These are phyloP conservation scores for Meyerozyma elateridarum DNA, from an alignment of 1,139 yeast genomes.

Conservation along the genomic window DNA sequence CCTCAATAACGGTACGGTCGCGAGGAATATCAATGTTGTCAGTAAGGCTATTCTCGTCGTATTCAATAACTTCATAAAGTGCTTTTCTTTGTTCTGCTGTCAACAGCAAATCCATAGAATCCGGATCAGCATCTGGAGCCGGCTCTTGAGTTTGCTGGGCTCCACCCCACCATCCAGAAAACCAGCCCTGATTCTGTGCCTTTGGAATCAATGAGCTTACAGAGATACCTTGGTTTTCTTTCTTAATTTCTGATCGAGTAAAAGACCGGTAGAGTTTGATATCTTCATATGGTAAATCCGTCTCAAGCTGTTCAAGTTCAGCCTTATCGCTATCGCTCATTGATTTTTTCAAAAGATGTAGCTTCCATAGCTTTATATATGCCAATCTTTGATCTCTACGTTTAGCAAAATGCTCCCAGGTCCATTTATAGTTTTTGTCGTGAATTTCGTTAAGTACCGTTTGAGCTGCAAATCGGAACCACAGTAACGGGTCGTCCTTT, in stretches of 20 bases:
- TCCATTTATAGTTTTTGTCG: constrained; percentile 75
- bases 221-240: constrained; percentile 36
- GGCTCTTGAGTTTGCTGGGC: constrained; percentile 5
- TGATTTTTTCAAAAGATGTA: constrained; percentile 33
- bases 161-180: constrained; percentile 22
- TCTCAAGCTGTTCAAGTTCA: constrained; percentile 52
- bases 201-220: constrained; percentile 4
- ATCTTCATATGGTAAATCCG: constrained; percentile 65
- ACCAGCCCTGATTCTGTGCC: constrained; percentile 22
- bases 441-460: constrained; percentile 77
- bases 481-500: constrained; percentile 64
- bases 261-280: constrained; percentile 79
- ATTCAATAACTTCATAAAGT: constrained; percentile 89
- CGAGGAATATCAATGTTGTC: constrained; percentile 65
- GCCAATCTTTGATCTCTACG: constrained; percentile 68
- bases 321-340: constrained; percentile 31
- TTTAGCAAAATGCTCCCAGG: constrained; percentile 76
- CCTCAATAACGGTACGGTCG: constrained; percentile 63
- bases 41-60: constrained; percentile 60
- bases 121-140: constrained; percentile 10
- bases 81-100: constrained; percentile 73
- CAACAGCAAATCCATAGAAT: constrained; percentile 39
- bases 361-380: constrained; percentile 68
- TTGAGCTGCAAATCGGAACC: constrained; percentile 79
- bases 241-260: constrained; percentile 62